phyloP scores from a whole-genome alignment of 208 protist species.

The Acanthamoeba culbertsoni region DNA sequence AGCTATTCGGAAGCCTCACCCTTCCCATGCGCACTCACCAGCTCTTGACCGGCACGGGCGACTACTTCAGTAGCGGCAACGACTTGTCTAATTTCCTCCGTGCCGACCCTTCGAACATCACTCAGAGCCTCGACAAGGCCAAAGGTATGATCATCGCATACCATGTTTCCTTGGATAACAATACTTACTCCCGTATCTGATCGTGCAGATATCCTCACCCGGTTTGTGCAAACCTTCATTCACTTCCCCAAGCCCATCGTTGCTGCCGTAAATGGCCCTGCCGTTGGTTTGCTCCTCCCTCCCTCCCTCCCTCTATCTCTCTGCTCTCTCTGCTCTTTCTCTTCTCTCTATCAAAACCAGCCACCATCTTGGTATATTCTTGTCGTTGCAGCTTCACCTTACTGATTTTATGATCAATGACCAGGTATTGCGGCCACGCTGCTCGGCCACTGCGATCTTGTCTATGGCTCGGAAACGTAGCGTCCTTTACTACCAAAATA shows the following conservation, averaged over 20 bases:
- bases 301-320: background rate
- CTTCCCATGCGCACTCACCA: background rate
- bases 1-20: background rate
- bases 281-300: background rate
- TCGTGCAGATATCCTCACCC: conserved; percentile 4
- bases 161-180: background rate
- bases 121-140: background rate
- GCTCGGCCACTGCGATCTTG: conserved; percentile 53
- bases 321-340: background rate
- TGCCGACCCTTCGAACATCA: background rate
- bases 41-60: conserved; percentile 37
- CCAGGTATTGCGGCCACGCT: conserved; percentile 24
- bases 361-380: no score
- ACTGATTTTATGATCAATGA: background rate
- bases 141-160: background rate
- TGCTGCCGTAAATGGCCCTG: conserved; percentile 39
- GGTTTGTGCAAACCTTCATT: conserved; percentile 53
- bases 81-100: conserved; percentile 45
- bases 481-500: no score
- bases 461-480: conserved; percentile 33
- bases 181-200: background rate
- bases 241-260: conserved; percentile 57
- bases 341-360: no score
- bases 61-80: conserved; percentile 63
- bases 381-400: no score